A percentile compares a stretch with the other conserved stretches of the same genome.
These are phyloP conservation scores for Linnemannia elongata DNA, from an alignment of 192 early-diverging fungal species.

Conservation along the genomic window DNA sequence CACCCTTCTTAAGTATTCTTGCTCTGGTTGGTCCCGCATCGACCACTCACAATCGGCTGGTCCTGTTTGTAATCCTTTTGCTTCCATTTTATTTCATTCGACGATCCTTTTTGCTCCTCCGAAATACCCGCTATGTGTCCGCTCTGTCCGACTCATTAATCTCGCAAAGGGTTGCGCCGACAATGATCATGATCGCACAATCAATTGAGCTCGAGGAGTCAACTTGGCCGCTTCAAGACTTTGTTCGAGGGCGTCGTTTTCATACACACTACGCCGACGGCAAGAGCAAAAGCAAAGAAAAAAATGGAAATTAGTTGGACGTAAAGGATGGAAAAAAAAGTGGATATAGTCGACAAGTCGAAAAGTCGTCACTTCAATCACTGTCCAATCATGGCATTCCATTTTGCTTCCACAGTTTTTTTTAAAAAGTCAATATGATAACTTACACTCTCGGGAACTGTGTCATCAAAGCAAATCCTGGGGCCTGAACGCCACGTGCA, in stretches of 20 bases:
- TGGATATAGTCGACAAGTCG: neutral
- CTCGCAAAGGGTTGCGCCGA: neutral
- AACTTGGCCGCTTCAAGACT: slow-evolving; percentile 46
- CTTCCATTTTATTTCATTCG: neutral
- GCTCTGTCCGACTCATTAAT: neutral
- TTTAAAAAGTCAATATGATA: neutral
- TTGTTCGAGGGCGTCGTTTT: slow-evolving; percentile 20
- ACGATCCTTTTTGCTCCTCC: neutral
- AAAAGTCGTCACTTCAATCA: neutral
- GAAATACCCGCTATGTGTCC: neutral
- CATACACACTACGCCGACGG: slow-evolving; percentile 18
- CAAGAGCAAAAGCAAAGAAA: neutral
- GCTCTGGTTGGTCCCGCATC: neutral
- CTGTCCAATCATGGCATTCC: neutral
- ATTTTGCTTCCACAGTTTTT: neutral
- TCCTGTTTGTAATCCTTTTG: neutral
- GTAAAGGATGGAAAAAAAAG: neutral
- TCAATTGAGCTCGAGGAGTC: slow-evolving; percentile 48
- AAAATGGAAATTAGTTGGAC: neutral
- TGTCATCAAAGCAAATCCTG: slow-evolving; percentile 42
- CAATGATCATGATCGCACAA: slow-evolving; percentile 13
- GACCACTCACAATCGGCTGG: neutral
- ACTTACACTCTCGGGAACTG: slow-evolving; percentile 46
- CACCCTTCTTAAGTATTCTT: neutral
- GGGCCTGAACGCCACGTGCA: slow-evolving; percentile 15